Evolutionary conservation across 805 yeast genomes (phyloP), one percentile per base, ranked within the genome.

Genomic region (Starmerella davenportii): DNA sequence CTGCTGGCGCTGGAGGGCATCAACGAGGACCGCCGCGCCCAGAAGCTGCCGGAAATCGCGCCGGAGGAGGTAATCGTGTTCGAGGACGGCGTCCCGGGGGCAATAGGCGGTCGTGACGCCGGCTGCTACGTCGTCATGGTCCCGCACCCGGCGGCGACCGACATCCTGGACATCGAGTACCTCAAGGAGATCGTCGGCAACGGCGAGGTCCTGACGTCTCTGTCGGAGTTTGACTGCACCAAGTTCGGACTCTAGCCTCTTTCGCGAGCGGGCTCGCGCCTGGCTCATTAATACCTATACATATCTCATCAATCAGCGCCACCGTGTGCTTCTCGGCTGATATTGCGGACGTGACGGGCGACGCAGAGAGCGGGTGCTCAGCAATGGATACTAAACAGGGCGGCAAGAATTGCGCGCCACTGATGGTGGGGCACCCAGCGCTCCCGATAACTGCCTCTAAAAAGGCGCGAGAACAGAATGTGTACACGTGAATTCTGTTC

Each of bases 81-180:
- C 57, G 98, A 90, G 62, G 99, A 90, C 59, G 96, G 95, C 2
- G 64, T 84, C 33, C 85, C 94, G 1, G 99, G 99, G 2, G 87
- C 87, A 18, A 53, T 63, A 15, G 76, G 94, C 3, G 98, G 93
- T 13, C 69, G 68, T 40, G 74, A 79, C 15, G 82, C 94, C 27
- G 85, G 84, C 9, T 79, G 81, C 13, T 67, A 66, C 39, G 94
- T 87, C n/a, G 68, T 87, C 35, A 90, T 96, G 98, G 78, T 85
- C 13, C 96, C 98, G 8, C 87, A 87, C 57, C 66, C 67, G 20
- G 71, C 79, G 41, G 93, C 93, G 0, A 51, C 69, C 25, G 61
- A 64, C 16, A 68, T 70, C 5, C 57, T 79, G 45, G 53, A 59
- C 14, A 70, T 73, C 7, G 65, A 67, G 32, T 68, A 72, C 45